These are phyloP conservation scores for Biscogniauxia marginata DNA, from an alignment of 2,329 filamentous ascomycete species.

Conservation along the genomic window DNA sequence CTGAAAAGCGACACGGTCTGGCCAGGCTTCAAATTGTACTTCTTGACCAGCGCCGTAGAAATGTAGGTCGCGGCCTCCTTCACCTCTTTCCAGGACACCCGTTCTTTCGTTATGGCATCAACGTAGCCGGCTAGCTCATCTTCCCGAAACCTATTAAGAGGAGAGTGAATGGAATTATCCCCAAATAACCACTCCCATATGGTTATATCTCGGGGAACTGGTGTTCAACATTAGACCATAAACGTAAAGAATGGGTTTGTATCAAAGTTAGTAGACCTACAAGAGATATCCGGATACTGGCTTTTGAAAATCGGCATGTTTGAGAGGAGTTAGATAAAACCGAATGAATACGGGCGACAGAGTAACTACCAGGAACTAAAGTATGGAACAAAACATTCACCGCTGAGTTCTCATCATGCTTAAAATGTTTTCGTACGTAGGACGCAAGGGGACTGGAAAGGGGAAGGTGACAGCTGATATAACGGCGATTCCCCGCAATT, in stretches of 20 bases:
- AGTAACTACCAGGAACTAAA: no score
- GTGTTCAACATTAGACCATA: conserved; percentile 1
- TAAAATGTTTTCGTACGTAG: no score
- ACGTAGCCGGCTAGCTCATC: conserved; percentile 22
- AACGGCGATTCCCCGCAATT: no score
- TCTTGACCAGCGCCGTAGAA: conserved; percentile 57
- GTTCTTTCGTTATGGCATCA: conserved; percentile 58
- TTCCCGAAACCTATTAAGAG: conserved; percentile 21
- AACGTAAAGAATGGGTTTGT: no score
- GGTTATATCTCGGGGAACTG: conserved; percentile 21
- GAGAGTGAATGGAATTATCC: conserved; percentile 18
- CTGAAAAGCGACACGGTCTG: conserved; percentile 61
- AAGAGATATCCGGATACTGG: conserved; percentile 19
- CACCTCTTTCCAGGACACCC: conserved; percentile 56
- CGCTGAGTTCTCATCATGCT: no score
- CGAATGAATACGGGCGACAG: no score
- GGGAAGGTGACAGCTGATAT: no score
- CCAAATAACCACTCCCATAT: conserved; percentile 28
- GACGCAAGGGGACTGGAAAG: no score
- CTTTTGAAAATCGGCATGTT: conserved; percentile 24
- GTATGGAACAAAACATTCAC: no score
- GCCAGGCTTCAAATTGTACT: conserved; percentile 51
- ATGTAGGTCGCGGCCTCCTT: conserved; percentile 57
- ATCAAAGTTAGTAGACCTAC: no score
- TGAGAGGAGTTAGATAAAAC: no score